These are phyloP conservation scores for Brassica rapa DNA, from an alignment of 345 rosid species.

Conservation along the genomic window DNA sequence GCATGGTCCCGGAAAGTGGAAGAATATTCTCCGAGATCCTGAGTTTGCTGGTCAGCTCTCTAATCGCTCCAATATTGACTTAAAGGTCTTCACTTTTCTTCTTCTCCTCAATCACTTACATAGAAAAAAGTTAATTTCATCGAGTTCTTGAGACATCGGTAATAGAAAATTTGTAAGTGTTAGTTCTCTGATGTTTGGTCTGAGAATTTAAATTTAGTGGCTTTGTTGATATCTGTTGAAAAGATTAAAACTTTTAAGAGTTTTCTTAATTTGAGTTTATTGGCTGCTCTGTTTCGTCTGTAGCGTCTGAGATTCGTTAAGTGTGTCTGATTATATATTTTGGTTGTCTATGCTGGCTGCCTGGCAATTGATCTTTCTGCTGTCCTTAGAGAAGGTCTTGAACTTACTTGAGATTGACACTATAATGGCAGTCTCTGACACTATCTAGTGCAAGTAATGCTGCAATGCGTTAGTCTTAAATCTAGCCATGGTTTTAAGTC, in stretches of 20 bases:
- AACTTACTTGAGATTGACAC: background rate
- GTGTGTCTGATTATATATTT: background rate
- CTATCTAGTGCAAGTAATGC: slow-evolving; percentile 8
- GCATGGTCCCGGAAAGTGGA: slow-evolving; percentile 88
- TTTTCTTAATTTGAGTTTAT: background rate
- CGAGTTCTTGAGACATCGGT: background rate
- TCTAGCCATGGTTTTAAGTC: background rate
- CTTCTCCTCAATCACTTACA: background rate
- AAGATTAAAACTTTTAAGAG: background rate
- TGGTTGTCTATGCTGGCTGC: background rate
- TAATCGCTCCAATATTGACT: slow-evolving; percentile 82
- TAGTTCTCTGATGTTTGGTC: slow-evolving; percentile 11
- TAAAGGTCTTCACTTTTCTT: slow-evolving; percentile 55
- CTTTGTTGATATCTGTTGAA: background rate
- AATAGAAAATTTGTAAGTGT: background rate
- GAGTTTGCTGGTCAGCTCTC: slow-evolving; percentile 63
- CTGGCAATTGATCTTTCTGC: background rate
- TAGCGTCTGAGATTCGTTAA: background rate
- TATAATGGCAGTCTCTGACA: background rate
- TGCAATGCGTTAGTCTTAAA: background rate
- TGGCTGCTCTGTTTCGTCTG: slow-evolving; percentile 8
- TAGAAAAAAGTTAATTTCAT: slow-evolving; percentile 3
- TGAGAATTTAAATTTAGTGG: background rate
- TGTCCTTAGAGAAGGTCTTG: background rate
- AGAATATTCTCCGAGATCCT: slow-evolving; percentile 74